Evolutionary conservation across 768 basidiomycete genomes (phyloP).

Genomic region (Psilocybe azurescens): DNA sequence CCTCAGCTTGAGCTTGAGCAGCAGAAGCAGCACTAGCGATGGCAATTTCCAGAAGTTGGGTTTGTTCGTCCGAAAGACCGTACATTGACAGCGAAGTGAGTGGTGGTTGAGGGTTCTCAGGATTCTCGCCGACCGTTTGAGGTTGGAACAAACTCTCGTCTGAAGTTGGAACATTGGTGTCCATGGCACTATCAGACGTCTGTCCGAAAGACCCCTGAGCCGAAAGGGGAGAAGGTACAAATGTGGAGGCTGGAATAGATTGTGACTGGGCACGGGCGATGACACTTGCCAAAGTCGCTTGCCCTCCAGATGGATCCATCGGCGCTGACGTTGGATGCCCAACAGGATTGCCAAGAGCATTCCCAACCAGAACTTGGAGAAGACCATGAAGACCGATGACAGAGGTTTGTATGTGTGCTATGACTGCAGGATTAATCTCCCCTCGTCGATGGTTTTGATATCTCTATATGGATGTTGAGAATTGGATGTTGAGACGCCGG

Average conservation of each 20-base stretch:
- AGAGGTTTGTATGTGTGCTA: slow-evolving; percentile 54
- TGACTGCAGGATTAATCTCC: slow-evolving; percentile 54
- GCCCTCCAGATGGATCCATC: slow-evolving; percentile 55
- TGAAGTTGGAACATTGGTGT: slow-evolving; percentile 15
- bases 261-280: slow-evolving; percentile 74
- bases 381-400: slow-evolving; percentile 60
- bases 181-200: slow-evolving; percentile 16
- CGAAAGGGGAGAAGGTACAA: slow-evolving; percentile 20
- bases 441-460: slow-evolving; percentile 55
- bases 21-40: slow-evolving; percentile 77
- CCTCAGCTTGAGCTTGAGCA: slow-evolving; percentile 80
- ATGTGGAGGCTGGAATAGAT: slow-evolving; percentile 34
- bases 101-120: slow-evolving; percentile 24
- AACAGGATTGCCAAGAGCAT: slow-evolving; percentile 51
- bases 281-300: slow-evolving; percentile 73
- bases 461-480: slow-evolving; percentile 30
- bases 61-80: slow-evolving; percentile 77
- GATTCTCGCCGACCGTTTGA: slow-evolving; percentile 20
- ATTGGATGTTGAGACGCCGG: slow-evolving; percentile 26
- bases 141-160: slow-evolving; percentile 19
- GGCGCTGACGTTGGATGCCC: slow-evolving; percentile 33
- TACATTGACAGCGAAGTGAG: slow-evolving; percentile 62
- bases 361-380: slow-evolving; percentile 62
- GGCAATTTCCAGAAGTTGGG: slow-evolving; percentile 69
- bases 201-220: slow-evolving; percentile 16